Evolutionary conservation across 2,329 filamentous ascomycete genomes (phyloP).

Genomic region (Trichoderma brevicompactum): DNA sequence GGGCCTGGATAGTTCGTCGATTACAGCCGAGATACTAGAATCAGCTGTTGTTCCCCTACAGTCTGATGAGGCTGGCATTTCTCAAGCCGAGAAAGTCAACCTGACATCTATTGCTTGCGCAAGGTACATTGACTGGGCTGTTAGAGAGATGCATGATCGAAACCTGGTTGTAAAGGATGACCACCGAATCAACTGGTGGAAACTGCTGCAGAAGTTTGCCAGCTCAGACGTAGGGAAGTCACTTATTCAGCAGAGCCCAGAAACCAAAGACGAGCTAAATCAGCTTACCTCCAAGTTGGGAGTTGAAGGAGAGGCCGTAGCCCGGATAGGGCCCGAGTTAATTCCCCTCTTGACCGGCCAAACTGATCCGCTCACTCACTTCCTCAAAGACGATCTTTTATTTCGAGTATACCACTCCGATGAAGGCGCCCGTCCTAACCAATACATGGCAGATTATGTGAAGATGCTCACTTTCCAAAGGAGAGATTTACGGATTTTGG

Average conservation of each 20-base stretch:
- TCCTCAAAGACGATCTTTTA: constrained; percentile 12
- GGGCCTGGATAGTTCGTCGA: constrained; percentile 14
- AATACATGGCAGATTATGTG: constrained; percentile 19
- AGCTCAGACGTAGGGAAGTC: neutral
- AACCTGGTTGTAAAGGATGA: neutral
- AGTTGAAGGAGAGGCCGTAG: constrained; percentile 17
- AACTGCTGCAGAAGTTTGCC: neutral
- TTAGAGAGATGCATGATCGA: constrained; percentile 1
- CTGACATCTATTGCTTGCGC: constrained; percentile 12
- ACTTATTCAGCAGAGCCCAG: constrained; percentile 6
- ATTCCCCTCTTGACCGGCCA: constrained; percentile 1
- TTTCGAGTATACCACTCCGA: constrained; percentile 19
- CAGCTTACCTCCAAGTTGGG: constrained; percentile 10
- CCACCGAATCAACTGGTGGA: constrained; percentile 18
- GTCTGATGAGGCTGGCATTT: constrained; percentile 10
- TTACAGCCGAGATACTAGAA: constrained; percentile 1
- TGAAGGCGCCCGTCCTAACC: constrained; percentile 15
- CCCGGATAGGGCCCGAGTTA: constrained; percentile 12
- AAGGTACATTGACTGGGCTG: constrained; percentile 21
- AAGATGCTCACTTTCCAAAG: constrained; percentile 32
- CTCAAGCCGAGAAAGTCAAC: constrained; percentile 19
- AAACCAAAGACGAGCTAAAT: constrained; percentile 1
- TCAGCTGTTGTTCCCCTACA: neutral
- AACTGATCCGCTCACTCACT: constrained; percentile 15
- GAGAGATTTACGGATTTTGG: constrained; percentile 42